Conservation (phyloP, 2,329 filamentous ascomycete species). For the Dryadomyces quercus-mongolicae region DNA sequence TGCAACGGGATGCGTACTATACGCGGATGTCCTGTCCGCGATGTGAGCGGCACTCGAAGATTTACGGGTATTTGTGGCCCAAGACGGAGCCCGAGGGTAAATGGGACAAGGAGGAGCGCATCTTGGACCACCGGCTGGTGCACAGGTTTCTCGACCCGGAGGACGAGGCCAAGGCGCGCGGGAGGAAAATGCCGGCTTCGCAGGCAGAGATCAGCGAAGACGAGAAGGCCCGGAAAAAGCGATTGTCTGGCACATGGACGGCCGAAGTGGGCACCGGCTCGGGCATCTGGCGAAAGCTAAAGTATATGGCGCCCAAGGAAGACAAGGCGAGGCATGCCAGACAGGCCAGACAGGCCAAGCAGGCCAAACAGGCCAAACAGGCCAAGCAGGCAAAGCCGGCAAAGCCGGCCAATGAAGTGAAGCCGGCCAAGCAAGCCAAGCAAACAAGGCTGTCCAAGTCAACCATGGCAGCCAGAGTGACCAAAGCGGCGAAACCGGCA, state of each 20-base stretch:
- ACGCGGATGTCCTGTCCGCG: conserved; percentile 78
- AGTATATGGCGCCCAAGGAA: conserved; percentile 7
- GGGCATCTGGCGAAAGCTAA: conserved; percentile 12
- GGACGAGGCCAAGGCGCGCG: conserved; percentile 48
- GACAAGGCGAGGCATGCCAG: background rate
- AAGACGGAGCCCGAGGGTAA: conserved; percentile 78
- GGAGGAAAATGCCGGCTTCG: conserved; percentile 16
- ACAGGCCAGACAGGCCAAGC: background rate
- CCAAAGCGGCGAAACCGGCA: background rate
- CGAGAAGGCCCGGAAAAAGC: background rate
- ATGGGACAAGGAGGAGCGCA: conserved; percentile 55
- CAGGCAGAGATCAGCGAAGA: background rate
- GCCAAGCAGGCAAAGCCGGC: background rate
- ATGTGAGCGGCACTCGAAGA: conserved; percentile 88
- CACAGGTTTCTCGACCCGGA: conserved; percentile 69
- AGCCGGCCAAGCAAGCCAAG: background rate
- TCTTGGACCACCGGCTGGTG: conserved; percentile 77
- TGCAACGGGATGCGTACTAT: conserved; percentile 79
- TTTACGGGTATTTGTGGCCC: conserved; percentile 93
- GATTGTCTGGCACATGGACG: background rate
- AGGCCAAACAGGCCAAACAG: background rate
- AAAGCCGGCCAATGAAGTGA: background rate
- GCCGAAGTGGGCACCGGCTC: conserved; percentile 4
- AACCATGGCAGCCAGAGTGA: too few species aligned
- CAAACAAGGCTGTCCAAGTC: background rate